Percentiles rank a stretch among this genome's conserved stretches.
Evolutionary conservation across 768 basidiomycete species (phyloP).

Genomic region (Xanthoconium stramineum): DNA sequence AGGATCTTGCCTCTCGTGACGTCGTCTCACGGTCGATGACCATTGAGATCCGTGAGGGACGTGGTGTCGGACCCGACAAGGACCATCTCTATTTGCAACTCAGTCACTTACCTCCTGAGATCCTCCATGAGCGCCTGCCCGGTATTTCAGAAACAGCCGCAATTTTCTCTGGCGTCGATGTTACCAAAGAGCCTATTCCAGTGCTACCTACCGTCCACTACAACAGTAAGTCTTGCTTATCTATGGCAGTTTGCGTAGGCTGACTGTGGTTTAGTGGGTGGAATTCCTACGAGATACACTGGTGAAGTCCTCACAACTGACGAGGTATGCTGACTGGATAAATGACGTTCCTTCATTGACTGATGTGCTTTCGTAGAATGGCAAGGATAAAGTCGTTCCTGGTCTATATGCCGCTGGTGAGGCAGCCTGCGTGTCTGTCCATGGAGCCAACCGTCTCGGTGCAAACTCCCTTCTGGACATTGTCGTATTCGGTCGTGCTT

Average conservation of each 20-base stretch:
- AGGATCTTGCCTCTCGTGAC: conserved; percentile 98
- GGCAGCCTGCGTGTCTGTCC: conserved; percentile 97
- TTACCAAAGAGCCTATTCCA: conserved; percentile 99
- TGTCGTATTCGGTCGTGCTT: conserved; percentile 99
- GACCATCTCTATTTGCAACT: conserved; percentile 97
- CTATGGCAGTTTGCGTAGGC: not conserved
- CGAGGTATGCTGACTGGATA: conserved; percentile 37
- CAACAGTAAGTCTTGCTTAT: conserved; percentile 67
- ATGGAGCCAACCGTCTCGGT: conserved; percentile 98
- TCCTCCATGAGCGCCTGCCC: conserved; percentile 93
- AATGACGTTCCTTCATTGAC: not conserved
- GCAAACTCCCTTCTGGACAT: conserved; percentile 99
- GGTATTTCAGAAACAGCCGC: conserved; percentile 99
- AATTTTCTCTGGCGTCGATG: conserved; percentile 98
- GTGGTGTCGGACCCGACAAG: conserved; percentile 97
- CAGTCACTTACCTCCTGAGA: conserved; percentile 93
- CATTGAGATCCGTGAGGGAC: conserved; percentile 96
- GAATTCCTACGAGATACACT: conserved; percentile 98
- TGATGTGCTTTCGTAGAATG: conserved; percentile 42
- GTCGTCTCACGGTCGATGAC: conserved; percentile 99
- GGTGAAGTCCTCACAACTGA: conserved; percentile 93
- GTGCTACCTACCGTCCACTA: conserved; percentile 98
- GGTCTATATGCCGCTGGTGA: conserved; percentile 98
- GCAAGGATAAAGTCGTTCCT: conserved; percentile 91
- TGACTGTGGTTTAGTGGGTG: conserved; percentile 70